Evolutionary conservation across 768 basidiomycete species (phyloP).

Genomic region (Auricularia cornea): DNA sequence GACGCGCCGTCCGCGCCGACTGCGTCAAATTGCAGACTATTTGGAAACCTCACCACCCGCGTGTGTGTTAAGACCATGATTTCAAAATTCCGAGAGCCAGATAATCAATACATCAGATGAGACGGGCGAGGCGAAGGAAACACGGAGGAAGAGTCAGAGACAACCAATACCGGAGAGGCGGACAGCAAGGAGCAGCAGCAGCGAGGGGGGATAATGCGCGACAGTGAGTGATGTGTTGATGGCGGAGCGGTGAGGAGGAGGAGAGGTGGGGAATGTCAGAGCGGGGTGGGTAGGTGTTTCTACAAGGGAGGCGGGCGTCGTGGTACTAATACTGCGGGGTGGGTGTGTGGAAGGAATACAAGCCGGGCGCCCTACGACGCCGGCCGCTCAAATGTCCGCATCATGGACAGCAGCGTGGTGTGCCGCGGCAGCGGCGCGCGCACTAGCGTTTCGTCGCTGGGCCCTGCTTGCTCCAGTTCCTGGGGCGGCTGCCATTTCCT

Average conservation of each 20-base stretch:
- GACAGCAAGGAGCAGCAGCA: background rate
- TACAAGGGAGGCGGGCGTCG: background rate
- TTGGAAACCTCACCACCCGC: too few species aligned
- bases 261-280: background rate
- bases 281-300: background rate
- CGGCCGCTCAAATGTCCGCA: background rate
- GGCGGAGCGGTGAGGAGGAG: too few species aligned
- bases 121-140: background rate
- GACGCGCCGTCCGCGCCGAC: background rate
- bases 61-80: too few species aligned
- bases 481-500: background rate
- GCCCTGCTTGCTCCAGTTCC: background rate
- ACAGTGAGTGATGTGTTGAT: background rate
- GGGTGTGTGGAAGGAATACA: background rate
- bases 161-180: background rate
- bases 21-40: background rate
- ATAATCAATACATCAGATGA: background rate
- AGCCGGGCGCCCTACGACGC: background rate
- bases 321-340: background rate
- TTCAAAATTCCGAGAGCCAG: background rate
- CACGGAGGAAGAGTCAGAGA: background rate
- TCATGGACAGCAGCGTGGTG: background rate
- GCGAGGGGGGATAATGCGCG: background rate
- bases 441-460: background rate
- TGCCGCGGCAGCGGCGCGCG: background rate